Conservation (phyloP, 495 filamentous ascomycete genomes). For the Cairneyella variabilis region DNA sequence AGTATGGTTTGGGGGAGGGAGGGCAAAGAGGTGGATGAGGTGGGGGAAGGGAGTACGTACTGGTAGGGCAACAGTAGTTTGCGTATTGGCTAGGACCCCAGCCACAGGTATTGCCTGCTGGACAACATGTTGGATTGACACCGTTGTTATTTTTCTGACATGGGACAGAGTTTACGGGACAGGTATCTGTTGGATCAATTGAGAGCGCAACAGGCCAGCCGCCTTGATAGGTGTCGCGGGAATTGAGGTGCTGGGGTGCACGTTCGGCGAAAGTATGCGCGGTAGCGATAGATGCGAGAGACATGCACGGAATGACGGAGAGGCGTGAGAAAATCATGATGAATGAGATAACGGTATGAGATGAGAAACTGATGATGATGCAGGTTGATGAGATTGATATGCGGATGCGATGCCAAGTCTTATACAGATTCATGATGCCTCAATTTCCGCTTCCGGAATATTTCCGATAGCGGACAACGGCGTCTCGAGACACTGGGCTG, state of each 20-base stretch:
- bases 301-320: neutral
- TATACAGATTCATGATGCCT: neutral
- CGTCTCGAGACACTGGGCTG: neutral
- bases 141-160: neutral
- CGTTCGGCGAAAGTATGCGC: neutral
- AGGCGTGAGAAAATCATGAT: neutral
- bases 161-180: conserved; percentile 2
- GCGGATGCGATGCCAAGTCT: neutral
- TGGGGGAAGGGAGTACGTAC: too few relatives aligned
- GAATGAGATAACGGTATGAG: too few relatives aligned
- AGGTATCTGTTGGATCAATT: neutral
- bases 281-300: neutral
- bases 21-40: too few relatives aligned
- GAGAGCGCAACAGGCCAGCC: conserved; percentile 7
- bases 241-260: neutral
- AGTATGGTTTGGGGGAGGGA: too few relatives aligned
- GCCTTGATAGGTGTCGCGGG: neutral
- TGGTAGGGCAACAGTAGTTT: conserved; percentile 11
- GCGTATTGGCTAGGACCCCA: neutral
- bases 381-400: neutral
- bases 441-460: too few relatives aligned
- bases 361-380: neutral
- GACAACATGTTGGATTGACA: conserved; percentile 7
- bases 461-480: neutral
- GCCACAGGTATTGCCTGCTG: neutral